Evolutionary conservation across 768 basidiomycete species (phyloP), one percentile per base, ranked within the genome.

Genomic region (Tulasnella sp.): DNA sequence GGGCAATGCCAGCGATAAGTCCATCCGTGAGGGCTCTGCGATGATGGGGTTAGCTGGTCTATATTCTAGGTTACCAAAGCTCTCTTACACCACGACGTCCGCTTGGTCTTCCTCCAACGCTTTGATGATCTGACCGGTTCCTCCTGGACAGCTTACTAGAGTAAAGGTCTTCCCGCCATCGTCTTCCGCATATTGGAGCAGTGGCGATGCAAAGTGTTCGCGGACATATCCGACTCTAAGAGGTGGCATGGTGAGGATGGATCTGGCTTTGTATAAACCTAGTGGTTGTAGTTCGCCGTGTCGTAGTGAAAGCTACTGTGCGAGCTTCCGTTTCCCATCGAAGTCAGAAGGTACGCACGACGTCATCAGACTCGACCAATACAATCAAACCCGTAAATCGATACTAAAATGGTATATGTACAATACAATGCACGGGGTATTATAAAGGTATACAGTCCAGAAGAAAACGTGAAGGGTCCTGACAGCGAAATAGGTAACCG

Each of bases 201-300:
- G 87, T 0, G 97, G 97, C 0, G 93, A 93, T 20, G 93, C 93
- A 85, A 98, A 98, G 83, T 98, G 96, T 82, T 95, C 93, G 42
- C 92, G 87, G 72, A 95, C 92, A 42, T 76, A 81, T 2, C 80
- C 80, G 40, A 81, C 57, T 4, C 80, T 51, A 11, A 81, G 77
- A 72, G 74, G 74, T 72, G 71, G 29, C 71, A 72, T 72, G 35
- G 0, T 40, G 35, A 18, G 26, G 71, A 15, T 26, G 26, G n/a
- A 7, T 23, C 15, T 35, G 15, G 23, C 6, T 3, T 67, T 26
- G 26, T 44, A 44, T 44, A 44, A 13, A 26, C 15, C 2, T 67
- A 29, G 26, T 26, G 61, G 61, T 67, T 67, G 61, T 67, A 5
- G 32, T 29, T 67, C 29, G 61, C 20, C 20, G 13, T 29, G 61